phyloP scores from a whole-genome alignment of 2,329 filamentous ascomycete species.

The Lithohypha guttulata region DNA sequence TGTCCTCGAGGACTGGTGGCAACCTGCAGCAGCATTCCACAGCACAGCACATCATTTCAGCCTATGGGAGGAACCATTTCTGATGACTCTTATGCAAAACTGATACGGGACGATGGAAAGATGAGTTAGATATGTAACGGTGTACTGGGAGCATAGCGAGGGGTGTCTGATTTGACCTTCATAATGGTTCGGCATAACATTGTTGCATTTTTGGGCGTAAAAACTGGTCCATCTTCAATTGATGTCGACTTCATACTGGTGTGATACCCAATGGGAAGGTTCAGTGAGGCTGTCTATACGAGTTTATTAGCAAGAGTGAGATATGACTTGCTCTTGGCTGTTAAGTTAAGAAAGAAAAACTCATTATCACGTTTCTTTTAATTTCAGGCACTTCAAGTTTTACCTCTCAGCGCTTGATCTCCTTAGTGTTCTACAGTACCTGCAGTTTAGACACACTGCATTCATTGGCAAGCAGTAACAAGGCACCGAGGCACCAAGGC shows the following conservation, averaged over 20 bases:
- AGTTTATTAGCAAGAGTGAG: background rate
- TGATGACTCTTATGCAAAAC: too few species aligned
- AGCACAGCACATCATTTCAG: background rate
- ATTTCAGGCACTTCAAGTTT: too few species aligned
- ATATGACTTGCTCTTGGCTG: too few species aligned
- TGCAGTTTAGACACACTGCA: too few species aligned
- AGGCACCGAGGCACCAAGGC: constrained; percentile 1
- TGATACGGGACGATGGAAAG: too few species aligned
- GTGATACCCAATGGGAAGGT: constrained; percentile 22
- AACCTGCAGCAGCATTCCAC: background rate
- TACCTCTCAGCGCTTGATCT: too few species aligned
- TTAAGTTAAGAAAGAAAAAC: background rate
- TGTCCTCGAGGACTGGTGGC: background rate
- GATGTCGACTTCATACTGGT: constrained; percentile 18
- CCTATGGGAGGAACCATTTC: background rate
- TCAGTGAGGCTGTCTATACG: background rate
- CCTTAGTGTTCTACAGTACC: too few species aligned
- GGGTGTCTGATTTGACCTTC: too few species aligned
- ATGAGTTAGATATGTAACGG: too few species aligned
- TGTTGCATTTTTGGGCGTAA: constrained; percentile 6
- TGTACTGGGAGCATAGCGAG: too few species aligned
- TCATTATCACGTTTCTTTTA: background rate
- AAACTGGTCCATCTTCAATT: background rate
- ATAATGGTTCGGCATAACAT: too few species aligned
- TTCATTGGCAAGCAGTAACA: too few species aligned